Evolutionary conservation across 225 moss, liverwort and hornwort species (phyloP).

Genomic region (Takakia lepidozioides): DNA sequence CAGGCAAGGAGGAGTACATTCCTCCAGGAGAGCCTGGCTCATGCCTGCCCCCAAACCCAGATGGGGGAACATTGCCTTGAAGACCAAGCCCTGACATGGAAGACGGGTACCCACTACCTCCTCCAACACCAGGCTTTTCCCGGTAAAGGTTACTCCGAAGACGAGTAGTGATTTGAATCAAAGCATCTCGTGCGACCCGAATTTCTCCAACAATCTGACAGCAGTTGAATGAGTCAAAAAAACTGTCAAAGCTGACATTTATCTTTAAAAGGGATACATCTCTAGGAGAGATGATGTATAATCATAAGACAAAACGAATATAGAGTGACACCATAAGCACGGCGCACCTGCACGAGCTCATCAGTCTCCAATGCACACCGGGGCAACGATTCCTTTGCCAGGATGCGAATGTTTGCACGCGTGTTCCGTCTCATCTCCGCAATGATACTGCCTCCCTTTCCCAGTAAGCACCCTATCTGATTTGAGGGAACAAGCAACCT

Average conservation of each 20-base stretch:
- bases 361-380: conserved; percentile 86
- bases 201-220: conserved; percentile 93
- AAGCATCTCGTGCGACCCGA: conserved; percentile 88
- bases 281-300: no score
- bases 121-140: conserved; percentile 66
- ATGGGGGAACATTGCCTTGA: conserved; percentile 56
- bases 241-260: no score
- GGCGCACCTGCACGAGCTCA: conserved; percentile 96
- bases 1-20: conserved; percentile 60
- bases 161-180: conserved; percentile 91
- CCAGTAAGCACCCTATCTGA: conserved; percentile 92
- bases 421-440: conserved; percentile 96
- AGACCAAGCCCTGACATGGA: conserved; percentile 67
- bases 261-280: no score
- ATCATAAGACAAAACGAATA: no score
- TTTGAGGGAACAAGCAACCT: conserved; percentile 92
- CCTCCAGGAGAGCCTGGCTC: conserved; percentile 89
- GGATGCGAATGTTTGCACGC: conserved; percentile 92
- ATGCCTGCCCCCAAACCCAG: conserved; percentile 87
- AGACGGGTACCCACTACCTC: conserved; percentile 59
- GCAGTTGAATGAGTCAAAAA: no score
- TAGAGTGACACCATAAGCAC: background rate
- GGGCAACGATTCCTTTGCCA: conserved; percentile 89
- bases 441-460: conserved; percentile 96
- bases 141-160: conserved; percentile 82